Base-by-base conservation (phyloP, 2,329 filamentous ascomycete species). In the Tolypocladium guangdongense region DNA sequence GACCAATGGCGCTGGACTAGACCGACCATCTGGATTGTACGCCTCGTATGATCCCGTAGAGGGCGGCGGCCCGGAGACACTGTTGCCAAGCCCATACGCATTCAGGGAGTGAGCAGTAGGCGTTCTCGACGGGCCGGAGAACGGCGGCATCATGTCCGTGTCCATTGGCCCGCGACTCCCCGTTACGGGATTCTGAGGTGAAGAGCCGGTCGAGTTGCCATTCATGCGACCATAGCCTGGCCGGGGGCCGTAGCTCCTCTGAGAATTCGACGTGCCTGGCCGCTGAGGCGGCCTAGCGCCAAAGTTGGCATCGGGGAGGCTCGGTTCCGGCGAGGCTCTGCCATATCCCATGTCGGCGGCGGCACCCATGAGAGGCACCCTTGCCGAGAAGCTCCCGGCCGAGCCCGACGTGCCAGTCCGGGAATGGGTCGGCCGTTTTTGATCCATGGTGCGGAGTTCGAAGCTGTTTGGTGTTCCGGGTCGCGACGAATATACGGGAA, bases 401-500 rank as follows among this genome's bases (percentile, higher is more conserved):
- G 85, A 85, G 20, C 72, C 71, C 56, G 78, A 74, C 0, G 86
- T 87, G 51, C 70, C 66, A 68, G 67, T 67, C 64, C 78, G 68
- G 57, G 74, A 63, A 61, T 70, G 73, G 56, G 71, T 59, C 39
- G 74, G 78, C 52, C 71, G 76, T 66, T 75, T 77, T 59, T 76
- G 78, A 59, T 76, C 78, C 56, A 78, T 70, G 43, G 71, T 71
- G 57, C 68, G 77, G 56, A 80, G 76, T 66, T 80, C 81, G 52
- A 76, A 74, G 35, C 70, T 73, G 20, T 71, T 72, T 3, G 78
- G 76, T 1, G 80, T 83, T 52, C 71, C 76, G 20, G 80, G 79
- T 52, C 78, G 77, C 10, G 84, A 84, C 3, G 74, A 73, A 64
- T 88, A 88, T 4, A 74, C 65, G 0, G 85, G 83, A 7, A 88